Base-by-base conservation (phyloP, 257 asterid genomes). In the Lycium ferocissimum region DNA sequence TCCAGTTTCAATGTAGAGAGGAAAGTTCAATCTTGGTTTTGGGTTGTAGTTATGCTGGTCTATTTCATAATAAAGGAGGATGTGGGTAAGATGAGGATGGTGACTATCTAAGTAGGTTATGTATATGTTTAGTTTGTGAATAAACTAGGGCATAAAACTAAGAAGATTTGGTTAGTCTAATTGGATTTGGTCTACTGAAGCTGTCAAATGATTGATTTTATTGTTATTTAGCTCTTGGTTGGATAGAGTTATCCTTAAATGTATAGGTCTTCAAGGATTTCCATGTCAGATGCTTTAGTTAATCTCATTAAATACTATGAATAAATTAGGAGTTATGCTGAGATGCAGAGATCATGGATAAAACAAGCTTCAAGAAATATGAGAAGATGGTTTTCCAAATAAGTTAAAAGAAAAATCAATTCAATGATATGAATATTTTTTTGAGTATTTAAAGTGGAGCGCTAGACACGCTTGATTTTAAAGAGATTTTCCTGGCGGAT, bases 181-280 rank as follows among this genome's bases (percentile, higher is more conserved):
- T 4, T 78, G 82, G 82, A 53, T 53, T 54, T 54, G 66, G 49
- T 53, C 10, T 51, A 5, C 33, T 40, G 54, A 70, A 70, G 65
- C 49, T 53, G 49, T 78, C 82, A 78, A 78, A 78, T 53, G 82
- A 53, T 33, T 53, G 66, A n/a, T 78, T 78, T 76, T 26, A 14
- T 76, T 76, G 45, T 76, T 51, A 7, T 49, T 13, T 7, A 51
- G 15, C 22, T 76, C 12, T 51, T 76, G 58, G 63, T 51, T 26
- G 47, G 65, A 53, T 51, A 7, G 49, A 18, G 45, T 22, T 76
- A 26, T 26, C 22, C 4, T 51, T 26, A 7, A 26, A 76, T 45
- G 49, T 75, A 20, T 75, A 6, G 61, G 61, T 75, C 15, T 76
- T 53, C 65, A 53, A 78, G 12, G 82, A 33, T 78, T 67, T 53